A percentile compares a stretch with the other conserved stretches of the same genome.
These are phyloP conservation scores for Gardenia jasminoides DNA, from an alignment of 257 asterid species.

Conservation along the genomic window DNA sequence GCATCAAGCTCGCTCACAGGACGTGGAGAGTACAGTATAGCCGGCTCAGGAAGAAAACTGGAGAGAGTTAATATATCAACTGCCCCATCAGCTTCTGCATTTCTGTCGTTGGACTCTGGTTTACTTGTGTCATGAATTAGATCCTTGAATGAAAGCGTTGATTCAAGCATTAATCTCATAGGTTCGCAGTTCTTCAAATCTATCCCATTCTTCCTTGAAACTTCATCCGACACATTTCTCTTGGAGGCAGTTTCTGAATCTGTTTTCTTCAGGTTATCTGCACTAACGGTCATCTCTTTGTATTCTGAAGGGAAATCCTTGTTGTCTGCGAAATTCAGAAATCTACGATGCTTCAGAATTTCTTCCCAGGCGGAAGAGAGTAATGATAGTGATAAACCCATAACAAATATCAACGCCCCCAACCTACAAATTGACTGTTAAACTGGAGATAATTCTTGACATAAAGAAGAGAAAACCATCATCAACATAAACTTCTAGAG, in stretches of 20 bases:
- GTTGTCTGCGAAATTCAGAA: conserved; percentile 13
- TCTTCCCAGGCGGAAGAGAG: conserved; percentile 45
- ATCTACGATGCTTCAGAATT: conserved; percentile 23
- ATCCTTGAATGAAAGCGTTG: conserved; percentile 66
- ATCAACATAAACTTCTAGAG: not conserved
- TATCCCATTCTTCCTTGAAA: conserved; percentile 58
- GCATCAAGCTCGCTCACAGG: conserved; percentile 87
- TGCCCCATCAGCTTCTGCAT: not conserved
- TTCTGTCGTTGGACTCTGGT: conserved; percentile 21
- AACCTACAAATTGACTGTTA: conserved; percentile 21
- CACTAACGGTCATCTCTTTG: conserved; percentile 33
- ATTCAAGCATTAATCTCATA: conserved; percentile 47
- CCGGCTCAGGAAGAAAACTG: conserved; percentile 56
- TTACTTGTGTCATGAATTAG: conserved; percentile 39
- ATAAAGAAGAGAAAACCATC: not conserved
- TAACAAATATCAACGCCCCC: conserved; percentile 12
- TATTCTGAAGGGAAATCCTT: conserved; percentile 19
- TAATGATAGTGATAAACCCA: conserved; percentile 40
- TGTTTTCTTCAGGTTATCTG: conserved; percentile 31
- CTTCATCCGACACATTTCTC: conserved; percentile 26
- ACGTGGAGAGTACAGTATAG: conserved; percentile 57
- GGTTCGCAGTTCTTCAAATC: conserved; percentile 62
- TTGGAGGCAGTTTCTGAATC: conserved; percentile 31
- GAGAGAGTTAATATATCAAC: conserved; percentile 4
- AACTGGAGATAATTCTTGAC: not conserved